Percentiles rank a stretch among this genome's conserved stretches.
Evolutionary conservation across 2,329 filamentous ascomycete species (phyloP).

Genomic region (Rhinocladiella similis): DNA sequence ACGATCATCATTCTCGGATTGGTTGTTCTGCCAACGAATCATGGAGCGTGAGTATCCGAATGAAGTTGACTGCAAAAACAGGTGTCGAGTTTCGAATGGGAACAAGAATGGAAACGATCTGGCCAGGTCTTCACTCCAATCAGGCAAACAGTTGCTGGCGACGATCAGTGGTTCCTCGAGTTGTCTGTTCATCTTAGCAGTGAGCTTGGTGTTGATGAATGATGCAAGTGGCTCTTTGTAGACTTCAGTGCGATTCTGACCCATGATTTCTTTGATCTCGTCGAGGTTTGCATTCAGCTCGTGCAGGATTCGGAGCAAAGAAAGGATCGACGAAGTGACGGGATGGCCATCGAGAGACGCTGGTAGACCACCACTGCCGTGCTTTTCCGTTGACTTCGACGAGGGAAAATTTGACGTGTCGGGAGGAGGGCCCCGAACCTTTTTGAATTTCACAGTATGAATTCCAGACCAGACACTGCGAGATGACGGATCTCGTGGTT

Average conservation of each 20-base stretch:
- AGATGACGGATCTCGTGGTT: conserved; percentile 64
- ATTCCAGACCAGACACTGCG: conserved; percentile 87
- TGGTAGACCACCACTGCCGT: conserved; percentile 58
- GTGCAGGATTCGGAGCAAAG: conserved; percentile 84
- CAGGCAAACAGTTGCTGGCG: conserved; percentile 91
- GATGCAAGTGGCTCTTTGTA: conserved; percentile 81
- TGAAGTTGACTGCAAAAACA: conserved; percentile 96
- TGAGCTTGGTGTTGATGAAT: conserved; percentile 98
- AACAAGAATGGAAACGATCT: conserved; percentile 95
- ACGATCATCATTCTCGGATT: conserved; percentile 76
- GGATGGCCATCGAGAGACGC: conserved; percentile 80
- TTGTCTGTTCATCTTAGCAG: conserved; percentile 94
- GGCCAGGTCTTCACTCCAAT: conserved; percentile 93
- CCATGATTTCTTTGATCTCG: conserved; percentile 72
- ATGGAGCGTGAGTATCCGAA: conserved; percentile 98
- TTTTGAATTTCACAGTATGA: conserved; percentile 88
- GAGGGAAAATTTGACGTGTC: conserved; percentile 63
- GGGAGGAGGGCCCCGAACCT: conserved; percentile 79
- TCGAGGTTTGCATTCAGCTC: conserved; percentile 91
- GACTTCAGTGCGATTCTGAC: conserved; percentile 60
- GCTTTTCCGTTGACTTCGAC: conserved; percentile 32
- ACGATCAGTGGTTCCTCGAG: conserved; percentile 95
- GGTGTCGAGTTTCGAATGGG: conserved; percentile 93
- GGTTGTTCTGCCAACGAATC: conserved; percentile 93
- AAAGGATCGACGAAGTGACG: conserved; percentile 81